Base-by-base conservation (phyloP, 192 early-diverging fungal genomes). In the Phlyctochytrium bullatum region DNA sequence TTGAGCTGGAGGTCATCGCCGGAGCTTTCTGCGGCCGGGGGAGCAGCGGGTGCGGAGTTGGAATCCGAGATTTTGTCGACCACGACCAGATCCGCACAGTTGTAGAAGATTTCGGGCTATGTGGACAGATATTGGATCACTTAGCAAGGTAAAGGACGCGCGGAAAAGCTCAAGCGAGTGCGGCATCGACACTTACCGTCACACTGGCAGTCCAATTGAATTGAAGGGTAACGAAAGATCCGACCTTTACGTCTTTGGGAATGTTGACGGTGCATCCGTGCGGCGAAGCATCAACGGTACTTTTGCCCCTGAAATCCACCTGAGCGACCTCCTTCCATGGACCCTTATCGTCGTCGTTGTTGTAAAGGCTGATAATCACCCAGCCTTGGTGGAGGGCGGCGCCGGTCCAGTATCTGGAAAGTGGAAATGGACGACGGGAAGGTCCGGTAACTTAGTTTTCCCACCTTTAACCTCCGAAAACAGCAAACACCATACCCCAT, bases 351-450 rank as follows among this genome's bases (percentile, higher is more conserved):
- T n/a, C 40, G 40, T n/a, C 40, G 10, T 50, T 50, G 40, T 10
- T 10, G 40, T 10, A 50, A n/a, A 50, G 10, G 10, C 12, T 14
- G 40, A 50, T n/a, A 10, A n/a, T 50, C 40, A 50, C 40, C 40
- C 40, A 50, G 40, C 40, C 40, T n/a, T 50, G 40, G 40, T 50
- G 40, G n/a, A 50, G 40, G 40, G 40, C 40, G n/a, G 40, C 40
- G n/a, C 40, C 40, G n/a, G 40, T 50, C 40, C 40, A 50, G 40
- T 10, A 50, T 10, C n/a, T 50, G 40, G 10, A 50, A n/a, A 14
- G 40, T 50, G 12, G 40, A 50, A 50, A 14, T 14, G 40, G n/a
- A 14, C 10, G 10, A 50, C 40, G 10, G 40, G 12, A 14, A 10
- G 40, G 12, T 50, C 40, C 40, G 40, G 12, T n/a, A 50, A n/a